Evolutionary conservation across 768 basidiomycete genomes (phyloP).

Genomic region (Suillus decipiens): DNA sequence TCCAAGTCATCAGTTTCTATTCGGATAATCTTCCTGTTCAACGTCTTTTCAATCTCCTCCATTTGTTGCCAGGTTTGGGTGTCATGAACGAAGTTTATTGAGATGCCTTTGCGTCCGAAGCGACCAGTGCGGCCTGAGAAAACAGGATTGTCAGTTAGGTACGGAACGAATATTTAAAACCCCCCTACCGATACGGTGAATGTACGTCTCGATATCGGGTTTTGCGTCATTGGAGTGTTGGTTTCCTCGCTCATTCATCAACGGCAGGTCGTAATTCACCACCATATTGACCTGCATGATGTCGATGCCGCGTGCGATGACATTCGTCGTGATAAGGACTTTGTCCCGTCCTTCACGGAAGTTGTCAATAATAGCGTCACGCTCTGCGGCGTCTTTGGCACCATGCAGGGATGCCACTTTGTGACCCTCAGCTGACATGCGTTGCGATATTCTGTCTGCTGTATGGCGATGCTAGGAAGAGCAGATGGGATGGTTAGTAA

Average conservation of each 20-base stretch:
- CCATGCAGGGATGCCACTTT: slow-evolving; percentile 96
- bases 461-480: slow-evolving; percentile 75
- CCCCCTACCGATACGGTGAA: slow-evolving; percentile 92
- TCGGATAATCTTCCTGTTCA: slow-evolving; percentile 76
- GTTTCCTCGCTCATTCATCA: slow-evolving; percentile 70
- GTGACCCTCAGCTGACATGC: slow-evolving; percentile 93
- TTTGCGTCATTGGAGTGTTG: slow-evolving; percentile 47
- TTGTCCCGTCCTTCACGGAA: slow-evolving; percentile 97
- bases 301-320: slow-evolving; percentile 97
- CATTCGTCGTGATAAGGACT: slow-evolving; percentile 98
- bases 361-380: slow-evolving; percentile 89
- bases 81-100: slow-evolving; percentile 97
- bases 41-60: slow-evolving; percentile 80
- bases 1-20: slow-evolving; percentile 92
- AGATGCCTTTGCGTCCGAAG: slow-evolving; percentile 95
- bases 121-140: slow-evolving; percentile 89
- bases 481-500: slow-evolving; percentile 1
- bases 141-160: slow-evolving; percentile 6
- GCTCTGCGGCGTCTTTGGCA: slow-evolving; percentile 85
- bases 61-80: slow-evolving; percentile 85
- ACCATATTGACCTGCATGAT: slow-evolving; percentile 99
- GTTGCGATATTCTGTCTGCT: slow-evolving; percentile 86
- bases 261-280: slow-evolving; percentile 96
- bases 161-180: slow-evolving; percentile 1
- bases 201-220: slow-evolving; percentile 95